Percentiles rank a stretch among this genome's conserved stretches.
Conservation (phyloP, 2,329 filamentous ascomycete genomes). For the Purpureocillium takamizusanense region DNA sequence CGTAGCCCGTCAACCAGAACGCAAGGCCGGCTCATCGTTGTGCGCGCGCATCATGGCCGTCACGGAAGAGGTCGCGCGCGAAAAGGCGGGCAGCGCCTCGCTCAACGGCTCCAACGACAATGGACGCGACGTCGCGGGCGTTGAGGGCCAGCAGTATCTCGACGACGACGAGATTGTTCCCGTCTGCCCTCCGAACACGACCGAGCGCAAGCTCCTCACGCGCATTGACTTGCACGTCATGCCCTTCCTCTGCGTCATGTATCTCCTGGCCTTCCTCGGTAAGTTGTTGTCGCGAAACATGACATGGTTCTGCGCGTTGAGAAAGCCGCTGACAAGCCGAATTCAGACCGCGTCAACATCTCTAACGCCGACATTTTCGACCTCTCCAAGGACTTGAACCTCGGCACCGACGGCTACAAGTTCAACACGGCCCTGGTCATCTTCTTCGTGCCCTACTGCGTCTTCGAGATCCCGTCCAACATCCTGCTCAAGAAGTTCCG, state of each 20-base stretch:
- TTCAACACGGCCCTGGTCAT: conserved; percentile 73
- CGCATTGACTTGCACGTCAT: conserved; percentile 66
- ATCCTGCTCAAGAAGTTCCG: conserved; percentile 56
- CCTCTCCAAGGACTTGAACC: conserved; percentile 51
- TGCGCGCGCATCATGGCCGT: too few species aligned
- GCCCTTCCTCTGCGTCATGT: conserved; percentile 65
- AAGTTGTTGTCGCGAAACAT: too few species aligned
- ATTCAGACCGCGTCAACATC: conserved; percentile 61
- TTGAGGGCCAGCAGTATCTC: neutral
- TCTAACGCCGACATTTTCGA: conserved; percentile 65
- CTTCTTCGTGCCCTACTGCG: conserved; percentile 72
- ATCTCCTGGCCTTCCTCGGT: conserved; percentile 59
- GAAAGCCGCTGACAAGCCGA: neutral
- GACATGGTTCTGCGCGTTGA: too few species aligned
- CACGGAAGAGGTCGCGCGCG: too few species aligned
- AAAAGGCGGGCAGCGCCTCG: neutral
- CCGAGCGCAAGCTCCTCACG: conserved; percentile 55
- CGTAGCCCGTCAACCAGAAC: too few species aligned
- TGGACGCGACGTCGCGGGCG: neutral
- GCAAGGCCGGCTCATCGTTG: too few species aligned
- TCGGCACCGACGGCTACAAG: conserved; percentile 38
- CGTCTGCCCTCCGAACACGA: conserved; percentile 43
- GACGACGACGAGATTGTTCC: conserved; percentile 5
- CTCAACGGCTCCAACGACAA: conserved; percentile 1
- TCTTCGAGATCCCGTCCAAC: conserved; percentile 60